These are phyloP conservation scores for Colletotrichum godetiae DNA, from an alignment of 2,329 filamentous ascomycete genomes.

Conservation along the genomic window DNA sequence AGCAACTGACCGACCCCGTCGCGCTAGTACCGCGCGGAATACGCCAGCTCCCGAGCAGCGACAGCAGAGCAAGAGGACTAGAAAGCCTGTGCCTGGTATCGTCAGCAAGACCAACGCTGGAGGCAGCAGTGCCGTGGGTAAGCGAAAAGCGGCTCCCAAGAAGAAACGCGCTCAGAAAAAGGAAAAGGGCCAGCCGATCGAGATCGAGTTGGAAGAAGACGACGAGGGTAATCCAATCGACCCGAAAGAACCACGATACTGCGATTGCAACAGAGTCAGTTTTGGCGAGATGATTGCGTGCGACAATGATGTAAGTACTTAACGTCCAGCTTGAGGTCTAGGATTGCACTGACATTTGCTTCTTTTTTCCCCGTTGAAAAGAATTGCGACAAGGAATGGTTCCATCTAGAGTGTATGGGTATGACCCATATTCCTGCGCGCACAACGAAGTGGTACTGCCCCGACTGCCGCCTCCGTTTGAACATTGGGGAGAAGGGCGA, in stretches of 20 bases:
- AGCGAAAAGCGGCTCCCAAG: conserved; percentile 77
- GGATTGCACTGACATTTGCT: conserved; percentile 19
- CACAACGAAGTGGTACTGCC: conserved; percentile 87
- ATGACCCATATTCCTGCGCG: conserved; percentile 75
- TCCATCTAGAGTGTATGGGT: conserved; percentile 82
- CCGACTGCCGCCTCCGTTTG: conserved; percentile 74
- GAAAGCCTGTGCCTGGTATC: conserved; percentile 78
- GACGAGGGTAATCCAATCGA: conserved; percentile 79
- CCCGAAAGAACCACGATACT: conserved; percentile 81
- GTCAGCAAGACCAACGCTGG: conserved; percentile 72
- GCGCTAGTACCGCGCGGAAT: conserved; percentile 67
- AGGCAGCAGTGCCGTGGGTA: conserved; percentile 75
- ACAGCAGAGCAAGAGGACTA: conserved; percentile 66
- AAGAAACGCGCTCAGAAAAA: conserved; percentile 65
- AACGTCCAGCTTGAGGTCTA: conserved; percentile 28
- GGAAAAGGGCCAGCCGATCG: conserved; percentile 55
- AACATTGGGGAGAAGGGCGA: conserved; percentile 74
- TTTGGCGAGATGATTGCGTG: conserved; percentile 88
- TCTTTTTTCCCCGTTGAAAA: conserved; percentile 44
- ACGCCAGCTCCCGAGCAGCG: conserved; percentile 64
- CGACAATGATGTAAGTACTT: conserved; percentile 76
- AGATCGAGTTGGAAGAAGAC: conserved; percentile 68
- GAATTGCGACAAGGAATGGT: conserved; percentile 86
- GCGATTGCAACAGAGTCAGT: conserved; percentile 81
- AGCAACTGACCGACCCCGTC: conserved; percentile 64